These are phyloP conservation scores for Phytopythium cucurbitacearum DNA, from an alignment of 352 stramenopile genomes.

Conservation along the genomic window DNA sequence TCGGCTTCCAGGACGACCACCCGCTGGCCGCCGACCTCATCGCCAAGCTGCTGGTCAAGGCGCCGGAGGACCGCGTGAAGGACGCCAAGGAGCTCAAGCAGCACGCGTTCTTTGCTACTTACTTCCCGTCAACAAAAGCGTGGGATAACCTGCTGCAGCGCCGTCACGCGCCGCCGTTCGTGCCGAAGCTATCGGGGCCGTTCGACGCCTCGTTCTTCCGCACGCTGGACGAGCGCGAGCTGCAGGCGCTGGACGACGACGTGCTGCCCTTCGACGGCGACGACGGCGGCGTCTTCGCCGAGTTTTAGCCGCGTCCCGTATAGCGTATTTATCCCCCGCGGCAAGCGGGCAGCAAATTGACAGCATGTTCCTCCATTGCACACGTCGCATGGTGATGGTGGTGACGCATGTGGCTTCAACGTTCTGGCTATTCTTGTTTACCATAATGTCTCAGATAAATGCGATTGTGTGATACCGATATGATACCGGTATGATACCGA, in stretches of 20 bases:
- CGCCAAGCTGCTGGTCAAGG: conserved; percentile 51
- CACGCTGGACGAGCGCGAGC: conserved; percentile 42
- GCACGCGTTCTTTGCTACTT: conserved; percentile 50
- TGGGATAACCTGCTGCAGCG: conserved; percentile 44
- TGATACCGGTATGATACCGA: too few relatives aligned
- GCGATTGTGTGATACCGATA: too few relatives aligned
- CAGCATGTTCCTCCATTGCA: too few relatives aligned
- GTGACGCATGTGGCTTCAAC: too few relatives aligned
- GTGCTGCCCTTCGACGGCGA: conserved; percentile 64
- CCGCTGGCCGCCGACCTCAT: conserved; percentile 55
- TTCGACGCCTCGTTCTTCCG: conserved; percentile 77
- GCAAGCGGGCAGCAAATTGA: too few relatives aligned
- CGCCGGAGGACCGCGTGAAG: conserved; percentile 27
- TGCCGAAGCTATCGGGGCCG: conserved; percentile 48
- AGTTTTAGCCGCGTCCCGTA: conserved; percentile 23
- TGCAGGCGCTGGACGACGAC: conserved; percentile 47
- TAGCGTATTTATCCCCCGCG: too few relatives aligned
- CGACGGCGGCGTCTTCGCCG: conserved; percentile 59
- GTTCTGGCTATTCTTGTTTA: too few relatives aligned
- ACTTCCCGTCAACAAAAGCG: conserved; percentile 23
- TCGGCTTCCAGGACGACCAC: conserved; percentile 55
- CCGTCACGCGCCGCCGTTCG: conserved; percentile 47
- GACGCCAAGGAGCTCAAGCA: conserved; percentile 50
- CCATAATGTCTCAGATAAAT: too few relatives aligned
- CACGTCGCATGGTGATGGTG: too few relatives aligned